Percentiles rank a stretch among this genome's conserved stretches.
Conservation (phyloP, 2,329 filamentous ascomycete genomes). For the Pseudocercospora cruenta region DNA sequence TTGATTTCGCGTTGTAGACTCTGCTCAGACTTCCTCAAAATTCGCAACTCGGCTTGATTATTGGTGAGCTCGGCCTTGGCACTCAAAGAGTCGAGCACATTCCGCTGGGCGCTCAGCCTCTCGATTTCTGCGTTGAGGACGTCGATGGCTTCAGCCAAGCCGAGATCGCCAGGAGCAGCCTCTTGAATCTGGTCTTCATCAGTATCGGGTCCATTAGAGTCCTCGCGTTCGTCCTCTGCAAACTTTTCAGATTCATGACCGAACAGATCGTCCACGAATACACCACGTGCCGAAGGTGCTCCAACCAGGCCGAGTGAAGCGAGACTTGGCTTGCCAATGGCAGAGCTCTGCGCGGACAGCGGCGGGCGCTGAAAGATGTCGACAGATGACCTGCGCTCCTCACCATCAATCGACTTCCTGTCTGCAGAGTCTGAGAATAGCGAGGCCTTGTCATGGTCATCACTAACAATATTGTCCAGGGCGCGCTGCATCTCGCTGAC, state of each 20-base stretch:
- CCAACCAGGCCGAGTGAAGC: slow-evolving; percentile 90
- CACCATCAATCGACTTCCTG: slow-evolving; percentile 57
- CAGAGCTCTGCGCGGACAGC: slow-evolving; percentile 14
- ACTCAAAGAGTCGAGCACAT: slow-evolving; percentile 86
- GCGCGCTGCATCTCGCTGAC: slow-evolving; percentile 93
- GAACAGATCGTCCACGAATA: slow-evolving; percentile 91
- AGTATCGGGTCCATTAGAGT: slow-evolving; percentile 63
- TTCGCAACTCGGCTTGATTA: slow-evolving; percentile 89
- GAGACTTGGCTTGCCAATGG: slow-evolving; percentile 75
- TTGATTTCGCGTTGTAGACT: slow-evolving; percentile 91
- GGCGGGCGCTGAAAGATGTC: slow-evolving; percentile 23
- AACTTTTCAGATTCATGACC: slow-evolving; percentile 88
- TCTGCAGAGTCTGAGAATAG: slow-evolving; percentile 64
- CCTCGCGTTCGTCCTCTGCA: slow-evolving; percentile 82
- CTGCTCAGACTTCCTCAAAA: slow-evolving; percentile 88
- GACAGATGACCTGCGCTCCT: slow-evolving; percentile 21
- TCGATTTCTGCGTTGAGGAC: slow-evolving; percentile 89
- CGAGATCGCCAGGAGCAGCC: slow-evolving; percentile 91
- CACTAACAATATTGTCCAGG: slow-evolving; percentile 87
- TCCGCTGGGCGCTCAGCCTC: slow-evolving; percentile 81
- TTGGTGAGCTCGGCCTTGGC: slow-evolving; percentile 96
- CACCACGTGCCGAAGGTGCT: slow-evolving; percentile 81
- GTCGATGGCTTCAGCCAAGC: slow-evolving; percentile 88
- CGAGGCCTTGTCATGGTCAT: slow-evolving; percentile 67
- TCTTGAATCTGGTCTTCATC: slow-evolving; percentile 85